Base-by-base conservation (phyloP, 768 basidiomycete species). In the Calvatia gigantea region DNA sequence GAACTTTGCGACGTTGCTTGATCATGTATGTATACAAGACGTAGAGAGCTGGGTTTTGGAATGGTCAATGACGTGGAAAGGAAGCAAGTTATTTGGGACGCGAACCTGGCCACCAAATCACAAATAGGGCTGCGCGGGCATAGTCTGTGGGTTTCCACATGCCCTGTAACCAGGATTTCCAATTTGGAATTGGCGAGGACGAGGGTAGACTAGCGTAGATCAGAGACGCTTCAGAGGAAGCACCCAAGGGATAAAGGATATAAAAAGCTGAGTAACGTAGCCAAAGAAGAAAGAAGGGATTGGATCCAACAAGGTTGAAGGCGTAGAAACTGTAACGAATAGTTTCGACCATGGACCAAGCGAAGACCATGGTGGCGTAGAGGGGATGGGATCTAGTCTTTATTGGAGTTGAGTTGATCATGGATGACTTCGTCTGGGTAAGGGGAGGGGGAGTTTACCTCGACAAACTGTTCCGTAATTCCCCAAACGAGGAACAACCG, bases 211-310 rank as follows among this genome's bases (percentile, higher is more conserved):
- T 89, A 1, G 86, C 79, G 64, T 85, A 86, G 65, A 86, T 87
- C 54, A 96, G 78, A 67, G 87, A 82, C 0, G 94, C 94, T 70
- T 99, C 97, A 21, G 91, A 94, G 5, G 82, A 80, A 1, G 97
- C 96, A 42, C 97, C 97, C 21, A 94, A 67, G 4, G 92, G 94
- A 73, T 99, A 98, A n/a, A 98, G 81, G 44, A 94, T 58, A 70
- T 89, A 96, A 72, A 98, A 99, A 6, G 92, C 83, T 17, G 94
- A 90, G 78, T 98, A 99, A 52, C 96, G 92, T 39, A 88, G 68
- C 75, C 80, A 89, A 23, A 85, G 72, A 39, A 91, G 79, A 14
- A 69, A 29, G 19, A 78, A 69, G 8, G 76, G 72, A 61, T 84
- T 81, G 62, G 67, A 60, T 4, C 82, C 82, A 38, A 90, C 58